phyloP scores from a whole-genome alignment of 257 asterid genomes.

The Capsicum baccatum region DNA sequence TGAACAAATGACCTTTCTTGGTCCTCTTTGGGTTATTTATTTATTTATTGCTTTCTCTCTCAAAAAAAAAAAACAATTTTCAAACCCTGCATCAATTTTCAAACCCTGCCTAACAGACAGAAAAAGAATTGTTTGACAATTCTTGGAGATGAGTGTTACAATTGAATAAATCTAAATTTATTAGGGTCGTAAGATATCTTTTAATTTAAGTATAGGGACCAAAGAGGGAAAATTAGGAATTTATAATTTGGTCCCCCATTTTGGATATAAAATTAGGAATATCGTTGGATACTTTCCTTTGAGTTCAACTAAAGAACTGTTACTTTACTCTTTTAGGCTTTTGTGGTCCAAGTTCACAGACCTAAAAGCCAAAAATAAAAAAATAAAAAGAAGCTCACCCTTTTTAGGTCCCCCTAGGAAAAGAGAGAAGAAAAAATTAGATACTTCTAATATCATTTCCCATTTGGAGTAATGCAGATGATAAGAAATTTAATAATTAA shows the following conservation, averaged over 20 bases:
- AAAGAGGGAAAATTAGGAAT: not conserved
- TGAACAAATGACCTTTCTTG: not conserved
- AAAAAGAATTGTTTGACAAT: not conserved
- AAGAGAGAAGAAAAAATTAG: not conserved
- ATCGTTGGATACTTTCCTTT: conserved; percentile 30
- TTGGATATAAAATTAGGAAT: not conserved
- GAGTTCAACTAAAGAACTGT: conserved; percentile 24
- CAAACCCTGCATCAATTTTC: not conserved
- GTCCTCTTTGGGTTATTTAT: too few species aligned
- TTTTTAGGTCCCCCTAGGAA: not conserved
- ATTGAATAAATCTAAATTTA: not conserved
- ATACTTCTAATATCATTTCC: not conserved
- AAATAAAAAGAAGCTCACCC: not conserved
- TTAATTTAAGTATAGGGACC: not conserved
- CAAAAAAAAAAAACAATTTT: not conserved
- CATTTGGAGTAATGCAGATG: not conserved
- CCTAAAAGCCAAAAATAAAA: not conserved
- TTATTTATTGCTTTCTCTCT: not conserved
- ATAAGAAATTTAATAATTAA: not conserved
- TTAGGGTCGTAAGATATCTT: not conserved
- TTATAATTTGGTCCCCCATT: conserved; percentile 18
- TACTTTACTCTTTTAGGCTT: not conserved
- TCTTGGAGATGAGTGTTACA: not conserved
- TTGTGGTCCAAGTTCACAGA: not conserved
- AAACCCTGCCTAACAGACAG: conserved; percentile 4